Percentiles rank a stretch among this genome's conserved stretches.
Evolutionary conservation across 2,329 filamentous ascomycete species (phyloP).

Genomic region (Stachybotrys chlorohalonatus): DNA sequence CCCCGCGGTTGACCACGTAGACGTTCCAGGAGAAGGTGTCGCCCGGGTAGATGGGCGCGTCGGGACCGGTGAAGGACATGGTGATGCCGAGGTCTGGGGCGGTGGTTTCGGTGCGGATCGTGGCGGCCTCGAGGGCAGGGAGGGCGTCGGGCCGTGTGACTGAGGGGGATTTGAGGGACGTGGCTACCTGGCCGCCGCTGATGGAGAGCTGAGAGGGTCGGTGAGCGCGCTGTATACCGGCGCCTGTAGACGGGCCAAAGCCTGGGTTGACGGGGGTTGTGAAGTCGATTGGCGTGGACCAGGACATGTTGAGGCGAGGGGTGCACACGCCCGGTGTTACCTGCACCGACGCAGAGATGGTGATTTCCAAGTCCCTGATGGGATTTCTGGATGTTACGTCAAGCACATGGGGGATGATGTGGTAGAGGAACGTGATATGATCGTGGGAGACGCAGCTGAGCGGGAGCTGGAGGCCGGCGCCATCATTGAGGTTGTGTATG

Average conservation of each 20-base stretch:
- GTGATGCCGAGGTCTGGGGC: slow-evolving; percentile 60
- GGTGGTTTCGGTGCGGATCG: slow-evolving; percentile 32
- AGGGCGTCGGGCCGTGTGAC: slow-evolving; percentile 51
- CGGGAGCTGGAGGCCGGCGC: slow-evolving; percentile 40
- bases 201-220: slow-evolving; percentile 58
- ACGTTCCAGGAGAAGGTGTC: slow-evolving; percentile 64
- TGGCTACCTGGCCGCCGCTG: slow-evolving; percentile 38
- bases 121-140: slow-evolving; percentile 47
- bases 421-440: slow-evolving; percentile 67
- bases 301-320: slow-evolving; percentile 55
- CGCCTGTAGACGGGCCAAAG: slow-evolving; percentile 44
- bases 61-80: slow-evolving; percentile 62
- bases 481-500: slow-evolving; percentile 47
- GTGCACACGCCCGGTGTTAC: slow-evolving; percentile 47
- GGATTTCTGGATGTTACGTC: slow-evolving; percentile 35
- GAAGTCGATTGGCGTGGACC: slow-evolving; percentile 63
- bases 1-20: slow-evolving; percentile 65
- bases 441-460: slow-evolving; percentile 61
- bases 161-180: slow-evolving; percentile 48
- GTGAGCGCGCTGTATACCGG: slow-evolving; percentile 51
- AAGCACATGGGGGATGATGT: slow-evolving; percentile 44
- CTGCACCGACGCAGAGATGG: slow-evolving; percentile 50
- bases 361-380: slow-evolving; percentile 46
- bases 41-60: slow-evolving; percentile 46
- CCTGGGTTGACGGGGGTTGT: slow-evolving; percentile 55